These are phyloP conservation scores for Quercus phellos DNA, from an alignment of 331 rosid species.

Conservation along the genomic window DNA sequence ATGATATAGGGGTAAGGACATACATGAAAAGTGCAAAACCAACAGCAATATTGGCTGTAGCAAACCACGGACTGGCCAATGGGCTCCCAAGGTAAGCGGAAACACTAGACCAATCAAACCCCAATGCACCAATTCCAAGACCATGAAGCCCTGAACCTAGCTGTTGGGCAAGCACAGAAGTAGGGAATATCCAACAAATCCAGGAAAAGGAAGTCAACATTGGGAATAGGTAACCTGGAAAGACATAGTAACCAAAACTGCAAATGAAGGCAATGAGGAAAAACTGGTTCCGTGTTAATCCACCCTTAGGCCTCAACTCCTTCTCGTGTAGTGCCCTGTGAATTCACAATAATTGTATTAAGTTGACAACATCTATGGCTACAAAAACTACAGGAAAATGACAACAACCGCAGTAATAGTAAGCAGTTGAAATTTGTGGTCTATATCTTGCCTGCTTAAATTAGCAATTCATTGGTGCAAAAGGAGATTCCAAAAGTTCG, in stretches of 20 bases:
- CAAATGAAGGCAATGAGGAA: conserved; percentile 66
- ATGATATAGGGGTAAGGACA: conserved; percentile 49
- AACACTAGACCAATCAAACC: conserved; percentile 78
- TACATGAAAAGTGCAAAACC: conserved; percentile 57
- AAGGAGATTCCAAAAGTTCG: background rate
- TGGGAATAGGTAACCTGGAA: conserved; percentile 74
- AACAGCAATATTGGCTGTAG: conserved; percentile 69
- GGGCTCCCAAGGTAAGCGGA: conserved; percentile 78
- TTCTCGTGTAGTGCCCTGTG: conserved; percentile 76
- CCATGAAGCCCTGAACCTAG: conserved; percentile 81
- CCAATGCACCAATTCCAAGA: conserved; percentile 71
- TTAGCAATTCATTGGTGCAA: background rate
- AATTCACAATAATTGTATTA: background rate
- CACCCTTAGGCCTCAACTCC: conserved; percentile 54
- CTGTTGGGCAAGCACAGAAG: conserved; percentile 62
- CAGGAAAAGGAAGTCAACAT: conserved; percentile 69
- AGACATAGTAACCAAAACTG: conserved; percentile 67
- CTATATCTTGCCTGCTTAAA: too few species aligned
- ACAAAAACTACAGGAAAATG: background rate
- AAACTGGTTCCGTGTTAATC: conserved; percentile 55
- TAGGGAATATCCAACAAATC: conserved; percentile 74
- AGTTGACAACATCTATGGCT: background rate
- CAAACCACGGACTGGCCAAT: conserved; percentile 90
- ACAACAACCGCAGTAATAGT: background rate
- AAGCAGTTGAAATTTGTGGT: too few species aligned